Evolutionary conservation across 1,284 basidiomycete species (phyloP), one percentile per base, ranked within the genome.

Genomic region (Malassezia yamatoensis): DNA sequence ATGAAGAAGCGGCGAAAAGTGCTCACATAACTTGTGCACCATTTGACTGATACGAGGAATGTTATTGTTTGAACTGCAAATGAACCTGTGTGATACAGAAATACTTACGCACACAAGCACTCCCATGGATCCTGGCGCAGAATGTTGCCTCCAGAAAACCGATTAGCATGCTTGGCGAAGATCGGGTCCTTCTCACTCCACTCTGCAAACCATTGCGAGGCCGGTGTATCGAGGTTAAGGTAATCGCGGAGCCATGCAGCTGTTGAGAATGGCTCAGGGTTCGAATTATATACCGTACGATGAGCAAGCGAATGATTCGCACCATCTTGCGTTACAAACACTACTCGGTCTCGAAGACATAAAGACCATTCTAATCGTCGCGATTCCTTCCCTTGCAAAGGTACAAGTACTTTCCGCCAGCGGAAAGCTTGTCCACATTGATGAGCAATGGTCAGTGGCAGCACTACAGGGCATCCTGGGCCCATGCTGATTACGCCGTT

Each of bases 21-120:
- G 66, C 9, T 65, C 71, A 48, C 66, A 70, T 0, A 74, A 60
- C 29, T 72, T 72, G 44, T 72, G 69, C 24, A 74, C 72, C 72
- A 74, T 74, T 53, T 70, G 68, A 9, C 69, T 67, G 20, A 74
- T 74, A 9, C 72, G 54, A 2, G 72, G 69, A 24, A 74, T 98
- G 67, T 98, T 93, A 75, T 98, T 98, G 71, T 96, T 98, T 1
- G 90, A 89, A 15, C 90, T 96, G 70, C 93, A 98, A 63, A 99
- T 96, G 77, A 98, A 98, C 9, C 90, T 58, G 53, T 11, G 32
- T 21, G 53, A 32, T 11, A 34, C 18, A 15, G 4, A 6, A 20
- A 58, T 50, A 60, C 59, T 47, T 51, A 60, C 18, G 67, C 66
- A 44, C 65, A 70, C 18, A 73, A 54, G 45, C 69, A 72, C 40